Evolutionary conservation across 495 filamentous ascomycete genomes (phyloP), one percentile per base, ranked within the genome.

Genomic region (Penicillium antarcticum): DNA sequence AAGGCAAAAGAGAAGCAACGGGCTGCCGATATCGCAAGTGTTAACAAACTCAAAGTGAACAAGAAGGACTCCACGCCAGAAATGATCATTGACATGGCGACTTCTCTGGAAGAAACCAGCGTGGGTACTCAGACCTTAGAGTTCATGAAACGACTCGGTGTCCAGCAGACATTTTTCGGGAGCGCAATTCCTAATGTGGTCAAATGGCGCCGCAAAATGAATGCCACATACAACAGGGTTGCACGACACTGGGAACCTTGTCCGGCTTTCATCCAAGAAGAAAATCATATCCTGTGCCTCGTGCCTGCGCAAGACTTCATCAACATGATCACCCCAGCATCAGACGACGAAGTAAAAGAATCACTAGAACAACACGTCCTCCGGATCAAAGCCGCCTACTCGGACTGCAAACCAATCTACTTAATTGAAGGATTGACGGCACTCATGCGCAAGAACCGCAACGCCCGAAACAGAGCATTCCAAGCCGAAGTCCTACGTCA

Each of bases 71-170:
- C 88, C 0, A 80, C 80, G 0, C 80, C 78, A 1, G 89, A 95
- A 67, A 94, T 95, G 88, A 87, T 95, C n/a, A 75, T 90, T 4
- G 86, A 91, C 65, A 71, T 95, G 17, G 79, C 88, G 1, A 68
- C 60, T 7, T 74, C 74, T 9, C 65, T 94, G 7, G 66, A 75
- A 12, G 72, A 65, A 12, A 66, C 63, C 6, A 75, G 66, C 26
- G 62, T 84, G 19, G 76, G 69, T 5, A 74, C 69, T 17, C 80
- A 83, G 45, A 64, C 77, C 9, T 48, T 71, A 8, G 71, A 79
- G 39, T 78, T 84, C 46, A 77, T 87, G 50, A 63, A 74, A 12
- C 76, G 80, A 6, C 65, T 89, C 5, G 77, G 80, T 18, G 80
- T 80, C 16, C 75, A 82, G 19, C 72, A 82, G 34, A 72, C 68